phyloP scores from a whole-genome alignment of 495 filamentous ascomycete genomes.

The Clohesyomyces aquaticus region DNA sequence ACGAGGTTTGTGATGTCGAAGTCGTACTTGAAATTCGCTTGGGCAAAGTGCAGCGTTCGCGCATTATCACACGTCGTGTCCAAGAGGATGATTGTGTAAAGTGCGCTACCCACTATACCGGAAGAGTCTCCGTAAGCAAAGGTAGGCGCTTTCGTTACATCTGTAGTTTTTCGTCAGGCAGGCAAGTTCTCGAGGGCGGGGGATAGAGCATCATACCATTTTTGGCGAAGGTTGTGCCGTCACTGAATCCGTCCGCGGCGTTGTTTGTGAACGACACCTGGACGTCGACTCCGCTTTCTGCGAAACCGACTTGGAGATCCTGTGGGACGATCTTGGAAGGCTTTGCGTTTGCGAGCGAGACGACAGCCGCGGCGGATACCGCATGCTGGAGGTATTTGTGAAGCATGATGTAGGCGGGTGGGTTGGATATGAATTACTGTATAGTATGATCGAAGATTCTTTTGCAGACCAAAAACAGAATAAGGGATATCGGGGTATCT shows the following conservation, averaged over 20 bases:
- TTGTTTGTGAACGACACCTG: constrained; percentile 26
- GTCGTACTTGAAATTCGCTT: constrained; percentile 30
- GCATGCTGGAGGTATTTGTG: constrained; percentile 7
- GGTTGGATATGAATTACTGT: too few relatives aligned
- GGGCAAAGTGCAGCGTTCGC: constrained; percentile 30
- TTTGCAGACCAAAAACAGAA: too few relatives aligned
- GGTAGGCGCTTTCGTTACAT: constrained; percentile 18
- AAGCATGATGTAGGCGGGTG: constrained; percentile 9
- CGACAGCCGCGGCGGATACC: background rate
- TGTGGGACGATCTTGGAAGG: constrained; percentile 5
- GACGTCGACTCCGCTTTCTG: constrained; percentile 6
- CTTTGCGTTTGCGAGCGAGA: background rate
- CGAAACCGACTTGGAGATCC: constrained; percentile 17
- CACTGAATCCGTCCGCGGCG: constrained; percentile 20
- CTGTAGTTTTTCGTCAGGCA: constrained; percentile 20
- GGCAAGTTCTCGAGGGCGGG: background rate
- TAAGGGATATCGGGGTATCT: too few relatives aligned
- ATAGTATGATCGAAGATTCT: too few relatives aligned
- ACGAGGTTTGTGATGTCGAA: constrained; percentile 17
- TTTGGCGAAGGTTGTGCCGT: constrained; percentile 26
- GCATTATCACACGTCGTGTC: constrained; percentile 33
- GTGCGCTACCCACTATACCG: constrained; percentile 10
- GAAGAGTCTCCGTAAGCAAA: constrained; percentile 38
- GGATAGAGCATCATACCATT: constrained; percentile 15
- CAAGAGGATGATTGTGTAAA: constrained; percentile 35